Base-by-base conservation (phyloP, 2,329 filamentous ascomycete genomes). In the Furcasterigmium furcatum region DNA sequence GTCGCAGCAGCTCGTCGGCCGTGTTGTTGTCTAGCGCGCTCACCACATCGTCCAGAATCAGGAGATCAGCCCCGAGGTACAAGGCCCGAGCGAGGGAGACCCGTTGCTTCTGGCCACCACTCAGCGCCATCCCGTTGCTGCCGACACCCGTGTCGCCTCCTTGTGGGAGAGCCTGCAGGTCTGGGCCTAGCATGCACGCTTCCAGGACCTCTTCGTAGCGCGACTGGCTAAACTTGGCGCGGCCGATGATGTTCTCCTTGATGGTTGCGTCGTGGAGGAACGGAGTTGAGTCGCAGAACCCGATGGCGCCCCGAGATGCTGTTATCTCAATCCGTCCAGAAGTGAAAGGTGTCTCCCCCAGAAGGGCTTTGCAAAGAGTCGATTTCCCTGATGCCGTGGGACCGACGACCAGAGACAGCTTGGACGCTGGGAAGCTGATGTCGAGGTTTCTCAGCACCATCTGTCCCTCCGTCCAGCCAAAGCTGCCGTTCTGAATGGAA, bases 361-460 rank as follows among this genome's bases (percentile, higher is more conserved):
- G 51, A 0, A 75, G 52, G 1, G 61, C 64, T 25, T 67, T 68
- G 56, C 64, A 68, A 1, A 72, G 52, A 0, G 68, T 64, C 0
- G 67, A 68, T 46, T 73, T 73, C 1, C 70, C 70, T 0, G 62
- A 64, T 1, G 59, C 69, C 5, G 71, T 57, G 0, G 68, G 68
- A 0, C 69, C 70, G 9, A 69, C 59, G 2, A 72, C 53, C 8
- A 71, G 58, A 5, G 64, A 71, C 1, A 72, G 55, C 5, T 57
- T 48, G 4, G 52, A 52, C 0, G 53, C 45, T 2, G 62, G 58
- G 4, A 72, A 55, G 1, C 52, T 52, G 2, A 69, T 46, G 13
- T 63, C 52, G 46, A 73, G 57, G 10, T 64, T 42, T 1, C 40
- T 52, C 4, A 71, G 55, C 9, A 50, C 47, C 46, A 52, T 52